phyloP scores from a whole-genome alignment of 176 grass and related monocot genomes.

The Carex cristatella region DNA sequence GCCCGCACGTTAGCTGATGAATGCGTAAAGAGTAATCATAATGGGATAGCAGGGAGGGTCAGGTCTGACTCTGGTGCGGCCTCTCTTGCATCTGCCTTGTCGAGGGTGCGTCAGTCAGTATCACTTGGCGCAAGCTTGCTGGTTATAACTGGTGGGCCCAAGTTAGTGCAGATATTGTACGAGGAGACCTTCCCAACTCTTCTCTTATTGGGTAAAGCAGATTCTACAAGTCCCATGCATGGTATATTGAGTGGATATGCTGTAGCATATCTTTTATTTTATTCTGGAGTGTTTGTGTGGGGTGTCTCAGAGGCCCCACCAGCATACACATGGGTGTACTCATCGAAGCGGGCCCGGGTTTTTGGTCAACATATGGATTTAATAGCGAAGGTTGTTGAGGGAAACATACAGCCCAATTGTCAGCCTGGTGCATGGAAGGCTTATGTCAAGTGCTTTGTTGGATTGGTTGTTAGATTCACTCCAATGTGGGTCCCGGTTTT shows the following conservation, averaged over 20 bases:
- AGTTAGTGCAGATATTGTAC: conserved; percentile 51
- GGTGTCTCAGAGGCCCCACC: conserved; percentile 5
- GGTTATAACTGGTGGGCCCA: conserved; percentile 52
- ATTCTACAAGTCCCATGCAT: conserved; percentile 30
- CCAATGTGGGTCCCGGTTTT: neutral
- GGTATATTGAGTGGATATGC: conserved; percentile 51
- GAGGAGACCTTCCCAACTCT: conserved; percentile 55
- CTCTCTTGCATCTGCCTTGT: conserved; percentile 46
- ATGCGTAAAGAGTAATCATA: conserved; percentile 26
- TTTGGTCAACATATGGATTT: conserved; percentile 22
- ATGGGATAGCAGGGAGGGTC: neutral
- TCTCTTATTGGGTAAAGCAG: conserved; percentile 51
- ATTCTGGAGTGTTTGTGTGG: conserved; percentile 21
- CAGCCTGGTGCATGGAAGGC: conserved; percentile 20
- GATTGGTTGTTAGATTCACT: conserved; percentile 15
- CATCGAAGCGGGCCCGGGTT: neutral
- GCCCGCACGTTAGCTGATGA: conserved; percentile 40
- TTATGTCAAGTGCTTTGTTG: conserved; percentile 10
- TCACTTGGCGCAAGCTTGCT: conserved; percentile 56
- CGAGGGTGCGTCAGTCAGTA: conserved; percentile 42
- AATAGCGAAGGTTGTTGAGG: neutral
- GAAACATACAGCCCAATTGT: neutral
- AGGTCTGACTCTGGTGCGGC: conserved; percentile 45
- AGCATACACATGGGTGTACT: conserved; percentile 13
- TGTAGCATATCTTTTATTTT: conserved; percentile 52